Evolutionary conservation across 2,329 filamentous ascomycete genomes (phyloP).

Genomic region (Sclerotinia spermophila): DNA sequence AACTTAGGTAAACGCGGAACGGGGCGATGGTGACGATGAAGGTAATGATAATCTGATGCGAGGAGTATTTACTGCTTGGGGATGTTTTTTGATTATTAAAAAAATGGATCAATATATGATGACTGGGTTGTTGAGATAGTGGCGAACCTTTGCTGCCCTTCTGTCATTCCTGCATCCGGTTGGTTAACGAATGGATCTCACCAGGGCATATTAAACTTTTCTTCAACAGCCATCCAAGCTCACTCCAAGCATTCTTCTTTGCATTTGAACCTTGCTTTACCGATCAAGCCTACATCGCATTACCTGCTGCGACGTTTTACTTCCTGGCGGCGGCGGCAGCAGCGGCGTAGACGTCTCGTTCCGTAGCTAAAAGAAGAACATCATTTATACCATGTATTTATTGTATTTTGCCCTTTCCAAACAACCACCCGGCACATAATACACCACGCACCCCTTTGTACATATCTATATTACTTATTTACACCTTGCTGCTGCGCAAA

Average conservation of each 20-base stretch:
- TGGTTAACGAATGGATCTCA: conserved; percentile 4
- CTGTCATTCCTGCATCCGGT: background rate
- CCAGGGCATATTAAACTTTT: background rate
- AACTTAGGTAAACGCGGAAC: background rate
- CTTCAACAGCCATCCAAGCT: background rate
- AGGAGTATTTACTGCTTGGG: background rate
- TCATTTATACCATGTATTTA: background rate
- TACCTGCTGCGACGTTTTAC: conserved; percentile 17
- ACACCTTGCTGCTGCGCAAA: background rate
- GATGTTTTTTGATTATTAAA: too few relatives aligned
- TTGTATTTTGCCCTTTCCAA: conserved; percentile 3
- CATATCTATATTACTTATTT: background rate
- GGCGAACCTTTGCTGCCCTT: background rate
- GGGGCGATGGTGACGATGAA: background rate
- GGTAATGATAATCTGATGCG: conserved; percentile 1
- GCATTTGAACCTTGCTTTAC: conserved; percentile 16
- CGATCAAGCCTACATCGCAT: conserved; percentile 18
- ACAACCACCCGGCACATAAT: background rate
- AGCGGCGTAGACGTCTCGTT: conserved; percentile 3
- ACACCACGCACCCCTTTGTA: background rate
- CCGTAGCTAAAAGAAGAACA: background rate
- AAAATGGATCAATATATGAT: background rate
- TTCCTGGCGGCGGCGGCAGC: conserved; percentile 14
- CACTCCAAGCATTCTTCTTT: conserved; percentile 13
- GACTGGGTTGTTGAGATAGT: background rate